Percentiles rank a stretch among this genome's conserved stretches.
Conservation (phyloP, 148 eudicot species). For the Linanthus parryae region DNA sequence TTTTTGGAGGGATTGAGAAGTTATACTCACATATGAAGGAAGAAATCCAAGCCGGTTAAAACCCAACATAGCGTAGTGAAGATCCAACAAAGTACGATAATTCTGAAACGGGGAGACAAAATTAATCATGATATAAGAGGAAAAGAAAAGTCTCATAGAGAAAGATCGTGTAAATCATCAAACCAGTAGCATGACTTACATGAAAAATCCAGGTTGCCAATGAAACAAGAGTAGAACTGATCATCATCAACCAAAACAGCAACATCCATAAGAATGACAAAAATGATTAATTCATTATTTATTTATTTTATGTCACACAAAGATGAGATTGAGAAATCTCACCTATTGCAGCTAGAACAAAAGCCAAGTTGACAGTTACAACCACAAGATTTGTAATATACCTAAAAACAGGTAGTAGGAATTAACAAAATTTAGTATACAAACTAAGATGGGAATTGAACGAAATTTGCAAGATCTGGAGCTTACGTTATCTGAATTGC, state of each 20-base stretch:
- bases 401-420: conserved; percentile 22
- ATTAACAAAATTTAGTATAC: not conserved
- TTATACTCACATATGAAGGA: conserved; percentile 46
- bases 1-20: not conserved
- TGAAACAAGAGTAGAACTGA: conserved; percentile 60
- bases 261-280: too few relatives aligned
- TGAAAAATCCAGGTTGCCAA: conserved; percentile 59
- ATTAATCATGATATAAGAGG: not conserved
- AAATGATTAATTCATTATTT: not conserved
- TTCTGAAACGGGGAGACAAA: conserved; percentile 18
- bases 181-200: conserved; percentile 33
- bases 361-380: conserved; percentile 38
- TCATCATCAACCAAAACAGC: conserved; percentile 18
- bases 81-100: conserved; percentile 54
- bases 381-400: conserved; percentile 49
- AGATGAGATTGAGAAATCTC: conserved; percentile 15
- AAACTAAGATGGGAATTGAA: not conserved
- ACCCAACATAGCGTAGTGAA: conserved; percentile 52
- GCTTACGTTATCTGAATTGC: conserved; percentile 49
- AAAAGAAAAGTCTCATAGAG: not conserved
- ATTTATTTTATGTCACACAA: not conserved
- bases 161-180: not conserved
- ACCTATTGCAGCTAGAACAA: conserved; percentile 52
- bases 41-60: conserved; percentile 61
- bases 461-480: not conserved